Conservation (phyloP, 2,329 filamentous ascomycete genomes). For the Pezicula radicicola region DNA sequence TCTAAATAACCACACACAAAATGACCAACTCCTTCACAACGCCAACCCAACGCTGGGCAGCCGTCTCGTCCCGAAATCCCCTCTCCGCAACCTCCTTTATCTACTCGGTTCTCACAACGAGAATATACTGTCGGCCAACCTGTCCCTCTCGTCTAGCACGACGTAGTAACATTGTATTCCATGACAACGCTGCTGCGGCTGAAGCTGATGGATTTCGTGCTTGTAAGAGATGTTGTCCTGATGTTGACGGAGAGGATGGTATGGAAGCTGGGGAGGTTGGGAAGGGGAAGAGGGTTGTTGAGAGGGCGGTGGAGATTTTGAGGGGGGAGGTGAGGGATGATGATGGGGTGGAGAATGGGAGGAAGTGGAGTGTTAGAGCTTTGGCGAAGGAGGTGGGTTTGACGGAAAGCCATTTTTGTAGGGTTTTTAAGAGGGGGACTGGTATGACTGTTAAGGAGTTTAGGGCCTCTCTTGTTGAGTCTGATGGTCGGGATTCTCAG, state of each 20-base stretch:
- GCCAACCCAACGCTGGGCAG: slow-evolving; percentile 19
- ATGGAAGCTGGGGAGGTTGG: slow-evolving; percentile 12
- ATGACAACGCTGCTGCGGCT: slow-evolving; percentile 41
- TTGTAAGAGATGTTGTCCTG: slow-evolving; percentile 55
- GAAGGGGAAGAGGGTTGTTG: slow-evolving; percentile 39
- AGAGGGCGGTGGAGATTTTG: slow-evolving; percentile 32
- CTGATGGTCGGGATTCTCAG: too few relatives aligned
- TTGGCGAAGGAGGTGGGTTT: slow-evolving; percentile 49
- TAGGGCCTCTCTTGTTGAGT: slow-evolving; percentile 39
- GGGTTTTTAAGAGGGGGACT: slow-evolving; percentile 53
- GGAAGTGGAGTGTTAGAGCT: slow-evolving; percentile 36
- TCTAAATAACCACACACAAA: too few relatives aligned
- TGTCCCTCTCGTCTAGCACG: slow-evolving; percentile 59
- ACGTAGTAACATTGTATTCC: slow-evolving; percentile 58
- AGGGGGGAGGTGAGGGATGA: slow-evolving; percentile 12
- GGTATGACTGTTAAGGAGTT: slow-evolving; percentile 39
- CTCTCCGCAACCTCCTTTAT: slow-evolving; percentile 39
- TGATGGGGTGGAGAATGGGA: slow-evolving; percentile 4
- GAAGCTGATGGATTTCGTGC: slow-evolving; percentile 46
- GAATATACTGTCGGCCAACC: slow-evolving; percentile 57
- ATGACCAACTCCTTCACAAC: slow-evolving; percentile 9
- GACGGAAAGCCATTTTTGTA: slow-evolving; percentile 56
- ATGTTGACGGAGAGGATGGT: slow-evolving; percentile 5
- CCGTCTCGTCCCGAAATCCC: slow-evolving; percentile 31
- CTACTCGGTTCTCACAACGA: slow-evolving; percentile 46